Evolutionary conservation across 306 rosid genomes (phyloP).

Genomic region (Prunus salicina): DNA sequence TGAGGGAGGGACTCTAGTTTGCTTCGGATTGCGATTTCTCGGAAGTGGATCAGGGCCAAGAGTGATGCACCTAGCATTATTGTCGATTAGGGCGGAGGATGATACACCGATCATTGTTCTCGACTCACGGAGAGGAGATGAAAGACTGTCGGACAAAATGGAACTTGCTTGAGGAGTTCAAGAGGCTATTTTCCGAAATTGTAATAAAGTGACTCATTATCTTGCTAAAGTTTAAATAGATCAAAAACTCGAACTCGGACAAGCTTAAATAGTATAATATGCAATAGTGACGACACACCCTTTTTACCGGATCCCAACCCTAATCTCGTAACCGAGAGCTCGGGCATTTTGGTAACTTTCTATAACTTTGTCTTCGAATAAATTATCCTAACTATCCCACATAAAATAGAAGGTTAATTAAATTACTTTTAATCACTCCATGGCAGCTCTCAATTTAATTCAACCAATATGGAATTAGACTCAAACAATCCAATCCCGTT

Average conservation of each 20-base stretch:
- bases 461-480: no score
- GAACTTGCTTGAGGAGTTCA: background rate
- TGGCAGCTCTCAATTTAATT: no score
- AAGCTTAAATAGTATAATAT: background rate
- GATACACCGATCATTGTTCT: no score
- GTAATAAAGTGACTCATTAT: no score
- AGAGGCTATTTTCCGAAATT: background rate
- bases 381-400: background rate
- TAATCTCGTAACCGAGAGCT: background rate
- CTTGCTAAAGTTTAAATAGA: no score
- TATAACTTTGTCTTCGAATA: background rate
- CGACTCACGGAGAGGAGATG: no score
- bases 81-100: background rate
- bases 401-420: no score
- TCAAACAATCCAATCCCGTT: no score
- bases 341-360: no score
- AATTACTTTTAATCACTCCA: no score
- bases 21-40: background rate
- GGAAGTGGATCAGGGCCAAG: background rate
- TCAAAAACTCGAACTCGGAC: background rate
- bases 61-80: background rate
- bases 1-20: background rate
- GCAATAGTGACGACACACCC: background rate
- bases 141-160: background rate
- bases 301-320: background rate